Evolutionary conservation across 2,329 filamentous ascomycete genomes (phyloP).

Genomic region (Pseudogymnoascus destructans): DNA sequence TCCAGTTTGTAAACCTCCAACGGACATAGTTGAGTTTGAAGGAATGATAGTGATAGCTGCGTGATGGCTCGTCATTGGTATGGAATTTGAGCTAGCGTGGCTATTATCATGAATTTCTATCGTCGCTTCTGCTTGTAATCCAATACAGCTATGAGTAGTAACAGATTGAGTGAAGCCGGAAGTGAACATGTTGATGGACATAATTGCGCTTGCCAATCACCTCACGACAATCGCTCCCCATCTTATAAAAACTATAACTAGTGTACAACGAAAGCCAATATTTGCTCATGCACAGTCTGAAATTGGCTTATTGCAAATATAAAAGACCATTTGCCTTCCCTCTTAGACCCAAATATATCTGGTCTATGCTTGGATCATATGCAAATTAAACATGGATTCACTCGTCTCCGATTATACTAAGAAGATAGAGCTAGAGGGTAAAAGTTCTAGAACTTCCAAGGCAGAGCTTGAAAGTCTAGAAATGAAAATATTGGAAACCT

Average conservation of each 20-base stretch:
- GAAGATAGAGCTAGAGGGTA: too few relatives aligned
- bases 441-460: too few relatives aligned
- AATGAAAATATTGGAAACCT: too few relatives aligned
- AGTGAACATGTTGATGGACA: not conserved
- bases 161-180: not conserved
- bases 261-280: not conserved
- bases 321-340: too few relatives aligned
- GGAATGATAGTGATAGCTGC: not conserved
- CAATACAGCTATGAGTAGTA: not conserved
- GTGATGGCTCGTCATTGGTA: not conserved
- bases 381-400: too few relatives aligned
- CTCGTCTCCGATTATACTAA: too few relatives aligned
- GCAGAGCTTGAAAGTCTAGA: too few relatives aligned
- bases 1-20: not conserved
- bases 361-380: too few relatives aligned
- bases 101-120: not conserved
- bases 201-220: not conserved
- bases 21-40: not conserved
- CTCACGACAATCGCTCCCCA: not conserved
- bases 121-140: not conserved
- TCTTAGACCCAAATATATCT: too few relatives aligned
- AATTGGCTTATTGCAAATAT: too few relatives aligned
- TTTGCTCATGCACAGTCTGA: too few relatives aligned
- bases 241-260: not conserved
- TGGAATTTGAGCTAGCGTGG: not conserved